Evolutionary conservation across 2,329 filamentous ascomycete species (phyloP), one percentile per base, ranked within the genome.

Genomic region (Exophiala sideris): DNA sequence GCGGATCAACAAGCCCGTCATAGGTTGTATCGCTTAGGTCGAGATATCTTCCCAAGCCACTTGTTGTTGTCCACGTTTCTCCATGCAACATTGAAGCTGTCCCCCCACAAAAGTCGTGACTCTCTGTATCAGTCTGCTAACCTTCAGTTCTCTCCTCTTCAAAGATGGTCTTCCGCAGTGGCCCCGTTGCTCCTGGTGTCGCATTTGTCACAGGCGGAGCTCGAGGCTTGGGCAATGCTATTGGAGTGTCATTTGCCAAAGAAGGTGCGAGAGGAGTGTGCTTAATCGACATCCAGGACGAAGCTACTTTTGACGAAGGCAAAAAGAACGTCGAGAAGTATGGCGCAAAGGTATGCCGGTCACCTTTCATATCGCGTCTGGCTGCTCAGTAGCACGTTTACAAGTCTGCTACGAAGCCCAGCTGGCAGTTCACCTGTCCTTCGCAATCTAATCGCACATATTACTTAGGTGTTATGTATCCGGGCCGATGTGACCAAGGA

Each of bases 161-260:
- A 33, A 48, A 36, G 24, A 56, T 56, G 53, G 53, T 40, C 44
- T 52, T 45, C 29, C 57, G 57, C 12, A 57, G 54, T 5, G 57
- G 41, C 21, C 54, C 57, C 2, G 38, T 57, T 44, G 38, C 50
- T 9, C 58, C 58, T 3, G 58, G 58, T 24, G 50, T 58, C 3
- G 67, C 73, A 20, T 68, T 73, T 50, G 65, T 74, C 48, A 72
- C 62, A 18, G 71, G 71, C 4, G 71, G 69, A 2, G 66, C 66
- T 4, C 65, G 64, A 11, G 71, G 71, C 7, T 55, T 72, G 10
- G 71, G 71, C 2, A 64, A 60, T 41, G 66, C 67, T 29, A 71
- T 71, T 20, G 70, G 68, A 8, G 67, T 67, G 35, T 63, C 65
- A 4, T 68, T 65, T 35, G 65, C 65, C 4, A 59, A 60, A 42